Evolutionary conservation across 345 rosid genomes (phyloP), one percentile per base, ranked within the genome.

Genomic region (Leavenworthia alabamica): DNA sequence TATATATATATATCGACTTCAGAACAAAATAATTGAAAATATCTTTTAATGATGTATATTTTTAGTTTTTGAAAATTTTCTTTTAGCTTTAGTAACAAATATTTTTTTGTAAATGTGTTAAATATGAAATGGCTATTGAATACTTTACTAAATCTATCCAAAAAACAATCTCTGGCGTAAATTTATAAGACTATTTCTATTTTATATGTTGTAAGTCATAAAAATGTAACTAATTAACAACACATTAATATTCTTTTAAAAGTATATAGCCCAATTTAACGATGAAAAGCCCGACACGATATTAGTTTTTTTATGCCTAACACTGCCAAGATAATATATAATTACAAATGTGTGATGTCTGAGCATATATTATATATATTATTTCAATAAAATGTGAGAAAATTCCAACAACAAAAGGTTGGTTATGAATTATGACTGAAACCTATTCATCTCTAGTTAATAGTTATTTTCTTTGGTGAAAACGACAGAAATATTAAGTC

Each of bases 401-500:
- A 54, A 37, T 7, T 53, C 51, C 68, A 46, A 55, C 41, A 39
- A 55, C 28, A 39, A 62, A 62, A 70, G 63, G 50, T 70, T 54
- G 35, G 57, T n/a, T n/a, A n/a, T n/a, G n/a, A n/a, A n/a, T 12
- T 70, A 62, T 54, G 26, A 62, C 52, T 70, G 50, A 45, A 32
- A 36, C 66, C 13, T 68, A 60, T 68, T 60, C 73, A 50, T 69
- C 47, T 43, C 55, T 3, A 10, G 49, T 51, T 49, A 43, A 32
- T 68, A 41, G 26, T 58, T 60, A 7, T 42, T 58, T 12, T 17
- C 32, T 39, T 32, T 16, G 12, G 66, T 51, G 73, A 60, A 51
- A 60, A 60, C 22, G 73, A 68, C 73, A 33, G 14, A 50, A 41
- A 68, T 42, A n/a, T n/a, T n/a, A n/a, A n/a, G n/a, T n/a, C n/a